Conservation (phyloP, 495 filamentous ascomycete genomes). For the Xylaria castorea region DNA sequence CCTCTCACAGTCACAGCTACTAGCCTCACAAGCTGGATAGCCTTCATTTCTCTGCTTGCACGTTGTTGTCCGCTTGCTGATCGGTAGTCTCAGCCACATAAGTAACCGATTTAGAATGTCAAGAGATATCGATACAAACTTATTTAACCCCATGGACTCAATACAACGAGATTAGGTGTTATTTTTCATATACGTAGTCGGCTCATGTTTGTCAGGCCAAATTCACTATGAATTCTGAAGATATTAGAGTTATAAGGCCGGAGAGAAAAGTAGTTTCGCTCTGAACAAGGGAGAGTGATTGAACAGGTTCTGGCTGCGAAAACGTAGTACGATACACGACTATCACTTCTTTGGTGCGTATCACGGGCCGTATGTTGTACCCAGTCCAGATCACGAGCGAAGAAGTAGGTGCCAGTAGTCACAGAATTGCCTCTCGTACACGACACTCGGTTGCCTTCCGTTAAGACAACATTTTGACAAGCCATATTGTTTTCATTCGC, state of each 20-base stretch:
- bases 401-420: background rate
- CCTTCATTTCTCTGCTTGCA: background rate
- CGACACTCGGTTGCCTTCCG: background rate
- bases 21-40: background rate
- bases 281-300: background rate
- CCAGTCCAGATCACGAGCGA: background rate
- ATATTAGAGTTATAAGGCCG: background rate
- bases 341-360: slow-evolving; percentile 3
- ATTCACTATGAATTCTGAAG: background rate
- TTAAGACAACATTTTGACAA: background rate
- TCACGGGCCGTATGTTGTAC: background rate
- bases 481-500: background rate
- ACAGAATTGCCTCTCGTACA: background rate
- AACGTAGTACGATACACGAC: background rate
- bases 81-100: background rate
- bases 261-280: background rate
- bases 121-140: background rate
- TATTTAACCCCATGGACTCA: background rate
- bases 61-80: background rate
- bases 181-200: background rate
- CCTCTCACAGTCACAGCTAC: background rate
- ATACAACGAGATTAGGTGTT: background rate
- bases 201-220: background rate
- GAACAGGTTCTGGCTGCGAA: background rate
- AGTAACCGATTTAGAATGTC: background rate